These are phyloP conservation scores for Danielozyma ontarioensis DNA, from an alignment of 805 yeast species.

Conservation along the genomic window DNA sequence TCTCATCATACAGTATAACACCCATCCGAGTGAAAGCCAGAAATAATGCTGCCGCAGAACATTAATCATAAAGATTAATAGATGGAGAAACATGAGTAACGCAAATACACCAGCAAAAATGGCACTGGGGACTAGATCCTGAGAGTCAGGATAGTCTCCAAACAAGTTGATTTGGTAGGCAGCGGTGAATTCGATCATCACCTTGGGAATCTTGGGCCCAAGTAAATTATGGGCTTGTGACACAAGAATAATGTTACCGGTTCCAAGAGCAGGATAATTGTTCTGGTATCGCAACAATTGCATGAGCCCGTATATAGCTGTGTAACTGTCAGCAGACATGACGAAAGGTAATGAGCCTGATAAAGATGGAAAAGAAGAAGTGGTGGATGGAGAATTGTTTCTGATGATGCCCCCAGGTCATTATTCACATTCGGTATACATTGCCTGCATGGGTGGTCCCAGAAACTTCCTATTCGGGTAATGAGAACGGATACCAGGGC, in stretches of 20 bases:
- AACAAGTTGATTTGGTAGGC: slow-evolving; percentile 46
- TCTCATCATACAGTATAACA: slow-evolving; percentile 48
- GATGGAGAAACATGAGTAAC: slow-evolving; percentile 44
- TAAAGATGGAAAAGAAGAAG: no score
- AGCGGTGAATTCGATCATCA: slow-evolving; percentile 31
- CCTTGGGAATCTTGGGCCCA: slow-evolving; percentile 37
- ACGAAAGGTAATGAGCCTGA: no score
- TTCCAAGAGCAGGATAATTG: slow-evolving; percentile 27
- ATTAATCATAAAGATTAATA: slow-evolving; percentile 44
- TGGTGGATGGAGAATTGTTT: not conserved
- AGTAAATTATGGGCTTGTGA: slow-evolving; percentile 27
- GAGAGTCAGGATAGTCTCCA: slow-evolving; percentile 54
- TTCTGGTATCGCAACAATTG: slow-evolving; percentile 22
- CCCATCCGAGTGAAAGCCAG: slow-evolving; percentile 48
- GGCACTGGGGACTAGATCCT: slow-evolving; percentile 57
- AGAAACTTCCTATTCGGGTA: not conserved
- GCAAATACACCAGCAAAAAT: slow-evolving; percentile 51
- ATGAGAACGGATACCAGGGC: no score
- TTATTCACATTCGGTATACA: not conserved
- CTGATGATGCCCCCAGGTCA: no score
- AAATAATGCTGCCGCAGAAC: slow-evolving; percentile 55
- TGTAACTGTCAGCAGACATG: slow-evolving; percentile 10
- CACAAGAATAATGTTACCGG: slow-evolving; percentile 20
- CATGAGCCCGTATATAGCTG: slow-evolving; percentile 27
- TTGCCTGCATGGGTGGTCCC: not conserved